These are phyloP conservation scores for Rhizophlyctis rosea DNA, from an alignment of 192 early-diverging fungal species.

Conservation along the genomic window DNA sequence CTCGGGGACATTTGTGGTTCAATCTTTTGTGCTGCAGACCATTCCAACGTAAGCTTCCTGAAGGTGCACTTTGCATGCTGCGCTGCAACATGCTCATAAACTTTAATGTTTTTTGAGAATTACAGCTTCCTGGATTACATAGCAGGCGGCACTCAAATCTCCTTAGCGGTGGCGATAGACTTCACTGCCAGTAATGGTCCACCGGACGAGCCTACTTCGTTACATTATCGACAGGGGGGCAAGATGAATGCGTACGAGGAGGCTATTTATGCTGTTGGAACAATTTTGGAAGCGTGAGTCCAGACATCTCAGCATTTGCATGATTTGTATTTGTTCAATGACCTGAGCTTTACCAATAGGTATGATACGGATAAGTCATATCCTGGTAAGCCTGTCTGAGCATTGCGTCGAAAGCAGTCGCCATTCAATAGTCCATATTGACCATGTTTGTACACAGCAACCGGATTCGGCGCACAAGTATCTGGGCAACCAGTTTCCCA, in stretches of 20 bases:
- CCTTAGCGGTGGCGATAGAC: conserved; percentile 50
- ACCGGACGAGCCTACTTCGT: conserved; percentile 40
- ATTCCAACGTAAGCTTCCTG: conserved; percentile 15
- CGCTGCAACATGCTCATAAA: too few species aligned
- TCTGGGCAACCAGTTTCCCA: conserved; percentile 38
- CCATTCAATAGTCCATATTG: too few species aligned
- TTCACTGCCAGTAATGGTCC: conserved; percentile 57
- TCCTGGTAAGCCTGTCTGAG: conserved; percentile 23
- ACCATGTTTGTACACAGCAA: conserved; percentile 17
- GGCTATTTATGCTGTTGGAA: conserved; percentile 47
- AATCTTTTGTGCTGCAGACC: conserved; percentile 24
- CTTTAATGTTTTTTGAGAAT: too few species aligned
- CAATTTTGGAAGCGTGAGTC: conserved; percentile 18
- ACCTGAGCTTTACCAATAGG: too few species aligned
- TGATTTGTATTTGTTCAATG: too few species aligned
- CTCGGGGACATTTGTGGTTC: conserved; percentile 13
- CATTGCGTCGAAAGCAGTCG: too few species aligned
- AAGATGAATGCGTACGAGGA: conserved; percentile 47
- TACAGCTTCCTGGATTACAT: conserved; percentile 54
- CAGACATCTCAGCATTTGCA: conserved; percentile 15
- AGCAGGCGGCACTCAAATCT: conserved; percentile 43
- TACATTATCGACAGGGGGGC: conserved; percentile 40
- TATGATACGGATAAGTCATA: conserved; percentile 53
- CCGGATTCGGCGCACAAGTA: conserved; percentile 55
- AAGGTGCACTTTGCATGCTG: not conserved